These are phyloP conservation scores for Leccinellum rugosiceps DNA, from an alignment of 768 basidiomycete species.

Conservation along the genomic window DNA sequence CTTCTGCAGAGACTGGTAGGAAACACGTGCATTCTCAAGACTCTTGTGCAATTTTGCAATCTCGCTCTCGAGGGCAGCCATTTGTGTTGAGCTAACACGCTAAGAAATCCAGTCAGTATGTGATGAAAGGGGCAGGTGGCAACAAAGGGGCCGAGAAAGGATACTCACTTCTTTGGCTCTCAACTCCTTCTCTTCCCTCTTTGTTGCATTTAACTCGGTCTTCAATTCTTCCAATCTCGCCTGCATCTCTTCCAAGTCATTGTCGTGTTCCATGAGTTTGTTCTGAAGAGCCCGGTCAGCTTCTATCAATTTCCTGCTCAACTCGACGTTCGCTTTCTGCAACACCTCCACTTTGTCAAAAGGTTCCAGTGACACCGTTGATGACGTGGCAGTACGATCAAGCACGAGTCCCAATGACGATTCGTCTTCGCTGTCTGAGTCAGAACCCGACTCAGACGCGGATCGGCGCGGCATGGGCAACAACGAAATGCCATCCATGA, in stretches of 20 bases:
- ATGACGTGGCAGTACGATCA: constrained; percentile 56
- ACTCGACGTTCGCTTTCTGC: constrained; percentile 68
- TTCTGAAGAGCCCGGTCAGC: constrained; percentile 65
- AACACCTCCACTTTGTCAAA: constrained; percentile 72
- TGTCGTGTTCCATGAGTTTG: constrained; percentile 72
- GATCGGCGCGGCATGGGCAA: constrained; percentile 54
- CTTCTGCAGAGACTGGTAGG: constrained; percentile 75
- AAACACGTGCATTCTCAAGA: constrained; percentile 68
- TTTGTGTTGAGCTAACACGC: constrained; percentile 65
- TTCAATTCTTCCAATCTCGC: constrained; percentile 70
- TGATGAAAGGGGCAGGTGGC: neutral
- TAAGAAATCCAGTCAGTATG: constrained; percentile 28
- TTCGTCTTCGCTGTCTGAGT: constrained; percentile 48
- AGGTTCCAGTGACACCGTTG: constrained; percentile 68
- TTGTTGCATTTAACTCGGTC: constrained; percentile 72
- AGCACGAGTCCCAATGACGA: constrained; percentile 54
- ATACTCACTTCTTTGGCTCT: constrained; percentile 73
- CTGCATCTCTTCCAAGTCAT: constrained; percentile 81
- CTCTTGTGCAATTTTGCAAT: constrained; percentile 70
- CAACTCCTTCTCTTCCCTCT: constrained; percentile 92
- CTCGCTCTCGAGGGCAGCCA: constrained; percentile 71
- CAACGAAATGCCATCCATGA: constrained; percentile 48
- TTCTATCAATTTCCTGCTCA: constrained; percentile 73
- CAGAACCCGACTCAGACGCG: constrained; percentile 43
- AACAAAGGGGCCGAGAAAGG: constrained; percentile 2